Percentiles rank a stretch among this genome's conserved stretches.
These are phyloP conservation scores for Solanum megistacrolobum DNA, from an alignment of 257 asterid species.

Conservation along the genomic window DNA sequence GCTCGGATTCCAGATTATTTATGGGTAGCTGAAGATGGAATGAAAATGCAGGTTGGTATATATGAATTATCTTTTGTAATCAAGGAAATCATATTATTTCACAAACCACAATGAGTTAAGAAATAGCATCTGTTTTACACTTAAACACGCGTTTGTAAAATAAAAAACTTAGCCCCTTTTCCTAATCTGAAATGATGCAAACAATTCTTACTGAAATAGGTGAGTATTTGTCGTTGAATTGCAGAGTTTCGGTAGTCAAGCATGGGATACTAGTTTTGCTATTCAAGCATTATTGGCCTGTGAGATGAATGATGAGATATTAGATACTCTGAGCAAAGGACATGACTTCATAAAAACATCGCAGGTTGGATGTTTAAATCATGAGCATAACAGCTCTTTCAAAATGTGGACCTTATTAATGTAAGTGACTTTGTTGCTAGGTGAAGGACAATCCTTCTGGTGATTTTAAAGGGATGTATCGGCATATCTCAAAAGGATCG, in stretches of 20 bases:
- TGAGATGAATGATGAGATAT: constrained; percentile 46
- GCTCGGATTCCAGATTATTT: constrained; percentile 61
- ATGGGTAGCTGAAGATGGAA: constrained; percentile 78
- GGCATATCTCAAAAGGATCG: constrained; percentile 81
- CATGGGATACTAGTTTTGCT: constrained; percentile 82
- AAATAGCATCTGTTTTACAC: not conserved
- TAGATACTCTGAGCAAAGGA: constrained; percentile 53
- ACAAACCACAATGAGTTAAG: not conserved
- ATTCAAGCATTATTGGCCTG: constrained; percentile 69
- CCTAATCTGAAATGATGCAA: not conserved
- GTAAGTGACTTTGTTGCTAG: constrained; percentile 11
- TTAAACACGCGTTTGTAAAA: not conserved
- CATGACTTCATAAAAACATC: constrained; percentile 64
- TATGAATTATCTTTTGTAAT: not conserved
- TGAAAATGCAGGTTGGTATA: constrained; percentile 61
- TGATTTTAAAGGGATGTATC: constrained; percentile 61
- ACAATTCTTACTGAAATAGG: not conserved
- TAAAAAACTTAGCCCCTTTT: not conserved
- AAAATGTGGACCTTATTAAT: not conserved
- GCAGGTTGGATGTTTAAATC: constrained; percentile 29
- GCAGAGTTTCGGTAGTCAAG: constrained; percentile 81
- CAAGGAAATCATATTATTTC: not conserved
- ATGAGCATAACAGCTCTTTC: not conserved
- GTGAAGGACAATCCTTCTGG: constrained; percentile 80
- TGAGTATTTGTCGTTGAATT: not conserved